phyloP scores from a whole-genome alignment of 306 rosid species.

The Dalbergia cochinchinensis region DNA sequence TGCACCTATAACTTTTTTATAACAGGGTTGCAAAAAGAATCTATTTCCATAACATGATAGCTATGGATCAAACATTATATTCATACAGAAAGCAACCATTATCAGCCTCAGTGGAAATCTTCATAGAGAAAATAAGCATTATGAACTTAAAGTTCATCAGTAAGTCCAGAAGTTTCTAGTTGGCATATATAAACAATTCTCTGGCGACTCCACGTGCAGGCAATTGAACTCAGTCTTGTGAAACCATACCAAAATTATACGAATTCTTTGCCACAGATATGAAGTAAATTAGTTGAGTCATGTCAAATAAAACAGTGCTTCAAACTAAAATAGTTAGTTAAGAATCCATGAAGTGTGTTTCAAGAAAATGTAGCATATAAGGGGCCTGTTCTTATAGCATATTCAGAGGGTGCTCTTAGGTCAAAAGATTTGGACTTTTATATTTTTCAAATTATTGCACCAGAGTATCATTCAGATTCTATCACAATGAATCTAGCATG shows the following conservation, averaged over 20 bases:
- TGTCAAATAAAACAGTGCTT: not conserved
- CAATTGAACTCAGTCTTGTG: no score
- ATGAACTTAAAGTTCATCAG: not conserved
- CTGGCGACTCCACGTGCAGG: not conserved
- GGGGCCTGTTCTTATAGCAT: not conserved
- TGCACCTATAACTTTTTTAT: not conserved
- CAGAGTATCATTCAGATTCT: slow-evolving; percentile 14
- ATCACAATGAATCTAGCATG: slow-evolving; percentile 17
- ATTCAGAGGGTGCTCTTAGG: not conserved
- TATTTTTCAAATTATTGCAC: not conserved
- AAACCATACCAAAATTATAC: not conserved
- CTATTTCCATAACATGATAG: slow-evolving; percentile 4
- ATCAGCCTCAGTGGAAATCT: slow-evolving; percentile 20
- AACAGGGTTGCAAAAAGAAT: slow-evolving; percentile 3
- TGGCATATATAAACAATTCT: not conserved
- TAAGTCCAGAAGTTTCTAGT: not conserved
- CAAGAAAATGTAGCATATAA: not conserved
- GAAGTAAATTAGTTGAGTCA: not conserved
- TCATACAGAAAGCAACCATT: not conserved
- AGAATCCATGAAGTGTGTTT: slow-evolving; percentile 4
- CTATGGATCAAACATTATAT: not conserved
- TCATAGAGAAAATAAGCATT: not conserved
- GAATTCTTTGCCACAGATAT: not conserved
- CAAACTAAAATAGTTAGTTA: not conserved
- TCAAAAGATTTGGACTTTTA: not conserved